Evolutionary conservation across 2,329 filamentous ascomycete genomes (phyloP), one percentile per base, ranked within the genome.

Genomic region (Curvularia lunata): DNA sequence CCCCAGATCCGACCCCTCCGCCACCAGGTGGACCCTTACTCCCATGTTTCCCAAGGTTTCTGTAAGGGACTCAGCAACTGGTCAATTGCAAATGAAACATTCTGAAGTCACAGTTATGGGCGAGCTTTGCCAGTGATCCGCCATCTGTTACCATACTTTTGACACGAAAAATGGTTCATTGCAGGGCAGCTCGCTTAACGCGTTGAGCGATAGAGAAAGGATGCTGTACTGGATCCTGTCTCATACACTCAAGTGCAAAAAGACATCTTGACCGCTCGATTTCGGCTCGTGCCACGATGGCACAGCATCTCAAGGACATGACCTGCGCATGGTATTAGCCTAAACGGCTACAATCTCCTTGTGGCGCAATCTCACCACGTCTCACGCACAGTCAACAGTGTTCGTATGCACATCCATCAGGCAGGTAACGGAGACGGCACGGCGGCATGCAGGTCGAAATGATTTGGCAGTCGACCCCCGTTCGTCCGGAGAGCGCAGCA

Each of bases 401-500:
- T 19, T 38, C 32, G 30, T 38, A 28, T 49, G 28, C 48, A 42
- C n/a, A 32, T 38, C 32, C 23, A 42, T 55, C 34, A 28, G 42
- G 49, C 27, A 47, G 5, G 30, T 27, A 50, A 49, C 43, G 52
- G 62, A 55, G 49, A 59, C 54, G 56, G 59, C 48, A 62, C 58
- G 56, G 58, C 52, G 62, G 41, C 12, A 45, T 52, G 55, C 45
- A 64, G 57, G 54, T 48, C 45, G 42, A 56, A 48, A 51, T 47
- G 51, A 57, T 25, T 34, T 63, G 46, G 65, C 56, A 59, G 43
- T 38, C 59, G 32, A 32, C 52, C 65, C 66, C 66, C 67, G 65
- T 53, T 69, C 65, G 63, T 46, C 68, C 65, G 68, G 66, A 59
- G 48, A 38, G 54, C 34, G 54, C 63, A 59, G 49, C 63, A 61